A percentile compares a stretch with the other conserved stretches of the same genome.
Conservation (phyloP, 768 basidiomycete genomes). For the Trametes gibbosa region DNA sequence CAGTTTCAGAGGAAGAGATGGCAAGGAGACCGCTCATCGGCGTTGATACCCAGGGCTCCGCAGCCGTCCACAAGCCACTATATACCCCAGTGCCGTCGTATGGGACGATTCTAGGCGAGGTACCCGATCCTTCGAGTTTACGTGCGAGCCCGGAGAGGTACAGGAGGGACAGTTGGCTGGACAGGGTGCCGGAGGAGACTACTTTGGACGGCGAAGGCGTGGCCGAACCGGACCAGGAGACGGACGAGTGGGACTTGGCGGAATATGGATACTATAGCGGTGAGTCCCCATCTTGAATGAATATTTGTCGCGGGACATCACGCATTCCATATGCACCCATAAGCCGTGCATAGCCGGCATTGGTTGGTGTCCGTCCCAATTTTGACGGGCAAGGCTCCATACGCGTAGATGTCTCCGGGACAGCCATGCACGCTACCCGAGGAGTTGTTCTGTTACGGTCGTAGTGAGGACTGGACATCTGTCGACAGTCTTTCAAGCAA, state of each 20-base stretch:
- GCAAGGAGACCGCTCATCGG: conserved; percentile 18
- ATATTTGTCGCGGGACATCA: background rate
- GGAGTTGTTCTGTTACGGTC: too few species aligned
- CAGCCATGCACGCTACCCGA: too few species aligned
- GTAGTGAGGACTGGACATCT: too few species aligned
- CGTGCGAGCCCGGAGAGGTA: conserved; percentile 26
- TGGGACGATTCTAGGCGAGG: conserved; percentile 11
- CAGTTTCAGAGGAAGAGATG: conserved; percentile 19
- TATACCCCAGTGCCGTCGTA: background rate
- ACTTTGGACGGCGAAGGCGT: conserved; percentile 31
- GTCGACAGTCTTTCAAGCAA: too few species aligned
- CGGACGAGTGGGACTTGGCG: conserved; percentile 45
- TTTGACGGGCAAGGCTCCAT: too few species aligned
- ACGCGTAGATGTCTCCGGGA: too few species aligned
- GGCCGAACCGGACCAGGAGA: conserved; percentile 33
- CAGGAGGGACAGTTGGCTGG: conserved; percentile 26
- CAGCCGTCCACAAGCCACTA: background rate
- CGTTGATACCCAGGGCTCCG: background rate
- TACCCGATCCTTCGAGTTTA: conserved; percentile 14
- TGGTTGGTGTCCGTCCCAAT: too few species aligned
- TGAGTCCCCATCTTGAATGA: conserved; percentile 23
- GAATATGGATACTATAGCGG: conserved; percentile 51
- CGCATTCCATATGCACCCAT: too few species aligned
- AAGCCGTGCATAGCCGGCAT: too few species aligned
- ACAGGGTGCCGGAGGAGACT: conserved; percentile 30